These are phyloP conservation scores for Boletus pseudo-olivaceus DNA, from an alignment of 768 basidiomycete genomes.

Conservation along the genomic window DNA sequence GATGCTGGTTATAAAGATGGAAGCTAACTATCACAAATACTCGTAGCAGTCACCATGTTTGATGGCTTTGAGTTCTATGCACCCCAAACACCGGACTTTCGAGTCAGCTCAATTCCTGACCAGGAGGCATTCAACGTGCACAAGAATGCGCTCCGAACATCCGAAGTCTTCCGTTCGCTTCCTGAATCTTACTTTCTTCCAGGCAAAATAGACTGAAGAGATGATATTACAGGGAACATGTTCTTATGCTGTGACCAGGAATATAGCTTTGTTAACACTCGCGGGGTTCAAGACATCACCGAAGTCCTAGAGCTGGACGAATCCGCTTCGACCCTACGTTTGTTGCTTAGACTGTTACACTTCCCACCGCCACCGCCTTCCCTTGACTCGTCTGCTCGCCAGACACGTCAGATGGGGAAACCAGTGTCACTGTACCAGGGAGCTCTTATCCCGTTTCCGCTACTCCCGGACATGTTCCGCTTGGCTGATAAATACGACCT, in stretches of 20 bases:
- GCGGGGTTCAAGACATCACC: slow-evolving; percentile 22
- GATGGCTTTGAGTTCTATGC: slow-evolving; percentile 34
- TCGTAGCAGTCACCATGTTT: slow-evolving; percentile 6
- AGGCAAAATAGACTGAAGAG: slow-evolving; percentile 4
- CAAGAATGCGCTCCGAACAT: slow-evolving; percentile 46
- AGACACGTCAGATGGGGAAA: slow-evolving; percentile 30
- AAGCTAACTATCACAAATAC: neutral
- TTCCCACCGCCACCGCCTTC: slow-evolving; percentile 47
- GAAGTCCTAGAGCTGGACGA: slow-evolving; percentile 55
- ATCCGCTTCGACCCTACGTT: slow-evolving; percentile 41
- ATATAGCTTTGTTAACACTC: slow-evolving; percentile 5
- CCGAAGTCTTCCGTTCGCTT: slow-evolving; percentile 62
- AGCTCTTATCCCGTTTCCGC: slow-evolving; percentile 60
- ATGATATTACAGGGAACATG: slow-evolving; percentile 53
- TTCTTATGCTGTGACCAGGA: slow-evolving; percentile 53
- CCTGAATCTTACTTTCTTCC: neutral
- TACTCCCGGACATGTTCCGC: slow-evolving; percentile 53
- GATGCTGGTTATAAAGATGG: slow-evolving; percentile 10
- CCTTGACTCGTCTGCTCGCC: slow-evolving; percentile 22
- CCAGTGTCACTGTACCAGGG: slow-evolving; percentile 32
- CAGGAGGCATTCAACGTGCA: slow-evolving; percentile 47
- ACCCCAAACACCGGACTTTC: slow-evolving; percentile 50
- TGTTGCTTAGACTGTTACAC: slow-evolving; percentile 57
- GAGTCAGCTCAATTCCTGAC: slow-evolving; percentile 53
- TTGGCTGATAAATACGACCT: slow-evolving; percentile 69